phyloP scores from a whole-genome alignment of 768 basidiomycete species.

The Naganishia antarctica region DNA sequence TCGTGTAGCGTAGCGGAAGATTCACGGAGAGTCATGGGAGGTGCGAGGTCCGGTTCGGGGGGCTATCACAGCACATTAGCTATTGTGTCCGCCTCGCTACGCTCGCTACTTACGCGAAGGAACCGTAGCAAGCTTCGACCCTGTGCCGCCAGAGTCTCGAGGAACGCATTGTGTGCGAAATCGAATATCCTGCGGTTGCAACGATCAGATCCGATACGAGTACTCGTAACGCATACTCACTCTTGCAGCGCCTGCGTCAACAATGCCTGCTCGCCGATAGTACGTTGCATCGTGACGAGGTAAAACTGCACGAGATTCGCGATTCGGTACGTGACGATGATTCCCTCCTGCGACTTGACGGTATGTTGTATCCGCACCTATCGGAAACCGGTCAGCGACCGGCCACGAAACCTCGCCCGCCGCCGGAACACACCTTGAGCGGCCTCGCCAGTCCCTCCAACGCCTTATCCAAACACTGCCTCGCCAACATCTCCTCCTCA shows the following conservation, averaged over 20 bases:
- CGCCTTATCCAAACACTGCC: conserved; percentile 71
- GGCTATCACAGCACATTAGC: conserved; percentile 34
- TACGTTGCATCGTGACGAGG: conserved; percentile 81
- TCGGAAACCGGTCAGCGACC: not conserved
- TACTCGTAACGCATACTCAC: conserved; percentile 52
- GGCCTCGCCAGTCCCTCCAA: conserved; percentile 80
- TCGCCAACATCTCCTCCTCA: conserved; percentile 73
- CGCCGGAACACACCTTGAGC: conserved; percentile 61
- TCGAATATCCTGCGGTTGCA: conserved; percentile 64
- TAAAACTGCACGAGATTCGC: conserved; percentile 96
- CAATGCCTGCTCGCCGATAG: conserved; percentile 76
- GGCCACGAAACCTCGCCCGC: conserved; percentile 10
- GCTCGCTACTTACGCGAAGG: conserved; percentile 51
- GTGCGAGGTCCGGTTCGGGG: conserved; percentile 63
- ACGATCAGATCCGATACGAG: not conserved
- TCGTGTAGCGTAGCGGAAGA: conserved; percentile 78
- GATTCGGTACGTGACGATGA: conserved; percentile 84
- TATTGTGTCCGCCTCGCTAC: not conserved
- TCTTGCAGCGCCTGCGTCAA: conserved; percentile 72
- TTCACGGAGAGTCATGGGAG: conserved; percentile 74
- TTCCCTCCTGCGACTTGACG: conserved; percentile 85
- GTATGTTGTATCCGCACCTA: conserved; percentile 90
- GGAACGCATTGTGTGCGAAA: conserved; percentile 75
- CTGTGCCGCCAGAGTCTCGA: conserved; percentile 78
- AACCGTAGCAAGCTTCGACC: conserved; percentile 60